A percentile compares a stretch with the other conserved stretches of the same genome.
These are phyloP conservation scores for Chytriomyces sp. DNA, from an alignment of 192 early-diverging fungal species.

Conservation along the genomic window DNA sequence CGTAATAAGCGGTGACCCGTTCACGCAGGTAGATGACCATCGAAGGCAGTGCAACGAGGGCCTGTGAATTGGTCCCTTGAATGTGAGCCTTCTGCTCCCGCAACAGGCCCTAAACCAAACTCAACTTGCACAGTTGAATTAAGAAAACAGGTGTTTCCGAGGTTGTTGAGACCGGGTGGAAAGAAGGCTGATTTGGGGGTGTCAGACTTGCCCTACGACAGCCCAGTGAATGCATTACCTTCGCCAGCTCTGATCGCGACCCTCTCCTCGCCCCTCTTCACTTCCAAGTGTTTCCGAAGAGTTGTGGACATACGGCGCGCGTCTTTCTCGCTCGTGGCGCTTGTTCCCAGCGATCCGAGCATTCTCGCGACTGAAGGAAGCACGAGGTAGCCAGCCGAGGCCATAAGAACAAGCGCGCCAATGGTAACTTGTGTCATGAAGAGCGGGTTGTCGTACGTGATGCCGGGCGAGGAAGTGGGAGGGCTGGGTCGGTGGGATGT, in stretches of 20 bases:
- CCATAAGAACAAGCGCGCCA: neutral
- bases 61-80: conserved; percentile 12
- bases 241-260: neutral
- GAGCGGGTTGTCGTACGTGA: too few relatives aligned
- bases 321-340: neutral
- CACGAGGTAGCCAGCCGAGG: neutral
- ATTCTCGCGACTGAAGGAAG: too few relatives aligned
- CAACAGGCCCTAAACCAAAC: neutral
- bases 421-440: too few relatives aligned
- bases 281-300: neutral
- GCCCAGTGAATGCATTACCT: neutral
- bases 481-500: too few relatives aligned
- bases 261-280: neutral
- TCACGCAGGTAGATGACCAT: conserved; percentile 38
- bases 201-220: neutral
- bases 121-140: conserved; percentile 73
- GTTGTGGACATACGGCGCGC: neutral
- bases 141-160: conserved; percentile 89
- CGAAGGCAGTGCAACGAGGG: conserved; percentile 40
- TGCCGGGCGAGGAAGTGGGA: too few relatives aligned
- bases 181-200: conserved; percentile 32
- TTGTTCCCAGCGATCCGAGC: neutral
- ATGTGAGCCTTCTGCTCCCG: neutral
- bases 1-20: conserved; percentile 24
- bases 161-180: conserved; percentile 73